Conservation (phyloP, 2,329 filamentous ascomycete species). For the Exophiala bonariae region DNA sequence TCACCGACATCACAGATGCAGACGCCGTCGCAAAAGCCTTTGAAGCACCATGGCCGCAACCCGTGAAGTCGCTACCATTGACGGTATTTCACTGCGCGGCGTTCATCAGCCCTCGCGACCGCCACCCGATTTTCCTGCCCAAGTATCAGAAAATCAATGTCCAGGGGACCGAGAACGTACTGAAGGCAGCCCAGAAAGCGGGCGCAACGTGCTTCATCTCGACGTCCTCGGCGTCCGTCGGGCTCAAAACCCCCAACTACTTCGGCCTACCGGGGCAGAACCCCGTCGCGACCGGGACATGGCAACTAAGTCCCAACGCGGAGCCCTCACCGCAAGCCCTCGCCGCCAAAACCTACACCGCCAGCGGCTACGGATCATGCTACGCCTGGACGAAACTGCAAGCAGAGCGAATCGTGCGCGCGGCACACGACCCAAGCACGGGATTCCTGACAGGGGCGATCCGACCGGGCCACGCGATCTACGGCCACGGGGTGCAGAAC, state of each 20-base stretch:
- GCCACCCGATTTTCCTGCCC: slow-evolving; percentile 46
- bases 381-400: slow-evolving; percentile 55
- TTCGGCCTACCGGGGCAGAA: slow-evolving; percentile 46
- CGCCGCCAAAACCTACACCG: slow-evolving; percentile 39
- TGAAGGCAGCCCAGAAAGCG: slow-evolving; percentile 47
- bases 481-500: slow-evolving; percentile 48
- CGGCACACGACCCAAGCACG: slow-evolving; percentile 37
- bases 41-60: slow-evolving; percentile 46
- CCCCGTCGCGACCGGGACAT: slow-evolving; percentile 42
- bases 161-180: slow-evolving; percentile 49
- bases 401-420: slow-evolving; percentile 53
- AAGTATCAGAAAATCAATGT: slow-evolving; percentile 53
- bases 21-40: slow-evolving; percentile 50
- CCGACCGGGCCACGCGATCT: slow-evolving; percentile 55
- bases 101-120: slow-evolving; percentile 53
- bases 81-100: slow-evolving; percentile 61
- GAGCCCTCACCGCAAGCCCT: slow-evolving; percentile 37
- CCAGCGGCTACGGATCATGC: slow-evolving; percentile 42
- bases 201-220: slow-evolving; percentile 54
- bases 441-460: slow-evolving; percentile 56
- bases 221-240: slow-evolving; percentile 54
- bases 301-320: slow-evolving; percentile 49
- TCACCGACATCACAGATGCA: slow-evolving; percentile 53
- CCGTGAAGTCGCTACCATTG: slow-evolving; percentile 46
- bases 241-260: slow-evolving; percentile 38